phyloP scores from a whole-genome alignment of 768 basidiomycete genomes.

The Boletellus ananas region DNA sequence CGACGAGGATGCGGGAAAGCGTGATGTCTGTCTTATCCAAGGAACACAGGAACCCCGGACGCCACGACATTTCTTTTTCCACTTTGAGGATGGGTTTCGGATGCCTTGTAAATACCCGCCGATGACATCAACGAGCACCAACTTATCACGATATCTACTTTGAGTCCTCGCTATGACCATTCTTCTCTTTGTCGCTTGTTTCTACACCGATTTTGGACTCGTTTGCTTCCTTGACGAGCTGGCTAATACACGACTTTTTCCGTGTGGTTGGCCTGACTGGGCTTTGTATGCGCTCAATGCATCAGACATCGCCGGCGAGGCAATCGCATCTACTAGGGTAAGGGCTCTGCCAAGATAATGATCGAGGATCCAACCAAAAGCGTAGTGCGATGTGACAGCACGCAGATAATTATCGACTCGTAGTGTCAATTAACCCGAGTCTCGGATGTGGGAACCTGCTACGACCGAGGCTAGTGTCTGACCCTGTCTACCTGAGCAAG shows the following conservation, averaged over 20 bases:
- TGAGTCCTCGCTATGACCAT: not conserved
- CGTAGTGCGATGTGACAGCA: too few relatives aligned
- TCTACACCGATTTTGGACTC: not conserved
- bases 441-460: too few relatives aligned
- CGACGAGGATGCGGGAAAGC: not conserved
- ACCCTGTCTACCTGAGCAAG: too few relatives aligned
- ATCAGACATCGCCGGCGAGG: too few relatives aligned
- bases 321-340: too few relatives aligned
- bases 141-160: conserved; percentile 11
- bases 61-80: not conserved
- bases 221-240: not conserved
- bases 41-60: not conserved
- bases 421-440: too few relatives aligned
- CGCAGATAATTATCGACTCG: too few relatives aligned
- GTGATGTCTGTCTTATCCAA: not conserved
- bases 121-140: not conserved
- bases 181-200: not conserved
- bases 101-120: conserved; percentile 1
- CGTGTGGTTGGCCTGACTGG: too few relatives aligned
- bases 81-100: not conserved
- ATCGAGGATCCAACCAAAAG: too few relatives aligned
- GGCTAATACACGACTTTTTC: conserved; percentile 10
- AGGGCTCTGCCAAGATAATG: too few relatives aligned
- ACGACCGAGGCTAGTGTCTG: too few relatives aligned
- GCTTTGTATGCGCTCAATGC: too few relatives aligned